These are phyloP conservation scores for Lactifluus pinguis DNA, from an alignment of 768 basidiomycete species.

Conservation along the genomic window DNA sequence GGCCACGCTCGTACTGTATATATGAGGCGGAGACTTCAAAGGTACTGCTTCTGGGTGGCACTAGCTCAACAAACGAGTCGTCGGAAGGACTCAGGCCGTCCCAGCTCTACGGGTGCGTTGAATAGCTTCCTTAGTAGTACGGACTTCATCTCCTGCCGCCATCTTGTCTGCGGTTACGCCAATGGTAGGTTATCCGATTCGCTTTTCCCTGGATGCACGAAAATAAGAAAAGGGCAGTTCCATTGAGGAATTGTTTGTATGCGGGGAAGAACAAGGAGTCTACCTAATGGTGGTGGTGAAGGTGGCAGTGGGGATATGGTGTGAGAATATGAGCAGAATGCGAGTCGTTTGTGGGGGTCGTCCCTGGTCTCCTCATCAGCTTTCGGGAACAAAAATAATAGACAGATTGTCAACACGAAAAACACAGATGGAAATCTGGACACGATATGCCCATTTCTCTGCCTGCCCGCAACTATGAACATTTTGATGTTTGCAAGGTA, in stretches of 20 bases:
- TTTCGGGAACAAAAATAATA: background rate
- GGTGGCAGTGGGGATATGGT: background rate
- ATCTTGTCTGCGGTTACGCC: too few species aligned
- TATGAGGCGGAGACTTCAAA: background rate
- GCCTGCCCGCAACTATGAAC: constrained; percentile 30
- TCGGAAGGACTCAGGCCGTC: too few species aligned
- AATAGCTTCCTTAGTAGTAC: too few species aligned
- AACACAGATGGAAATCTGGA: background rate
- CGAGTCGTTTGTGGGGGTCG: background rate
- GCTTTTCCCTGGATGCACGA: too few species aligned
- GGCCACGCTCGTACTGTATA: constrained; percentile 13
- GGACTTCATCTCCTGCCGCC: too few species aligned
- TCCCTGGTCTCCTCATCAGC: constrained; percentile 5
- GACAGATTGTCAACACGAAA: background rate
- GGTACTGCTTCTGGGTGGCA: constrained; percentile 3
- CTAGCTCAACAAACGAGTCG: too few species aligned
- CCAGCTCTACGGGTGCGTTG: too few species aligned
- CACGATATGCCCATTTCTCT: constrained; percentile 36
- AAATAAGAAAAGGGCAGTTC: too few species aligned
- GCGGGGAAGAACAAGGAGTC: too few species aligned
- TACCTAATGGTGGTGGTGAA: background rate
- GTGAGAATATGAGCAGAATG: background rate
- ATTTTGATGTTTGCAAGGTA: constrained; percentile 27
- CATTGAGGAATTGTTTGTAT: too few species aligned
- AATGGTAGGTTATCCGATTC: too few species aligned